A percentile compares a stretch with the other conserved stretches of the same genome.
Evolutionary conservation across 139 green algal genomes (phyloP).

Genomic region (Chlamydomonas sp.): DNA sequence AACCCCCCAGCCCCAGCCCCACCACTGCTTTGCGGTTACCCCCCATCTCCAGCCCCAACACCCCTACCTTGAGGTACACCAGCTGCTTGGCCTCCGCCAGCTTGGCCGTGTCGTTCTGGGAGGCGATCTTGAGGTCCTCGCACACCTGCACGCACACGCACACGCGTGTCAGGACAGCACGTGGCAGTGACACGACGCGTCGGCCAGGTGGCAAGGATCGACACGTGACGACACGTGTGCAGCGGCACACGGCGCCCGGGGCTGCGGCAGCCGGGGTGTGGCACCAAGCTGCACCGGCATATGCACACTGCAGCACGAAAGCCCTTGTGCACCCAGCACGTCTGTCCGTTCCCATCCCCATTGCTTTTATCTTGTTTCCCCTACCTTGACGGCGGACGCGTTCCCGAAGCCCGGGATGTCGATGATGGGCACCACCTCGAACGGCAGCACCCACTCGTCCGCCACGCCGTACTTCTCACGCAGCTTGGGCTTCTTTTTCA

Average conservation of each 20-base stretch:
- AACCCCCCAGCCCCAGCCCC: neutral
- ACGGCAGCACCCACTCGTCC: constrained; percentile 97
- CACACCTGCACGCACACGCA: constrained; percentile 68
- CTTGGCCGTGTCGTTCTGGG: constrained; percentile 96
- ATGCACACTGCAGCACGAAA: neutral
- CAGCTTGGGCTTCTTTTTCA: constrained; percentile 95
- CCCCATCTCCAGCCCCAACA: neutral
- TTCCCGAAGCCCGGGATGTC: constrained; percentile 95
- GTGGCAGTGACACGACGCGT: too few species aligned
- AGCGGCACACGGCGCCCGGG: too few species aligned
- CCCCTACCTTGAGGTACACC: constrained; percentile 92
- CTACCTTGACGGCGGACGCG: constrained; percentile 66
- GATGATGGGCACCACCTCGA: constrained; percentile 96
- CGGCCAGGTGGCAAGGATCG: too few species aligned
- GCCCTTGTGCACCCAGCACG: too few species aligned
- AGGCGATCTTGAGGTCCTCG: constrained; percentile 93
- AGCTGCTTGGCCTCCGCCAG: constrained; percentile 94
- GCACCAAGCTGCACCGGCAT: neutral
- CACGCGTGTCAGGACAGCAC: neutral
- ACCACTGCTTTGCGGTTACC: neutral
- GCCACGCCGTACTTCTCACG: constrained; percentile 93
- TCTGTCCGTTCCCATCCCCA: too few species aligned
- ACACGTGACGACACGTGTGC: too few species aligned
- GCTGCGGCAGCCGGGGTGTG: too few species aligned
- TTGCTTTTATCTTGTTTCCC: too few species aligned